Evolutionary conservation across 2,329 filamentous ascomycete species (phyloP).

Genomic region (Orbilia quercus): DNA sequence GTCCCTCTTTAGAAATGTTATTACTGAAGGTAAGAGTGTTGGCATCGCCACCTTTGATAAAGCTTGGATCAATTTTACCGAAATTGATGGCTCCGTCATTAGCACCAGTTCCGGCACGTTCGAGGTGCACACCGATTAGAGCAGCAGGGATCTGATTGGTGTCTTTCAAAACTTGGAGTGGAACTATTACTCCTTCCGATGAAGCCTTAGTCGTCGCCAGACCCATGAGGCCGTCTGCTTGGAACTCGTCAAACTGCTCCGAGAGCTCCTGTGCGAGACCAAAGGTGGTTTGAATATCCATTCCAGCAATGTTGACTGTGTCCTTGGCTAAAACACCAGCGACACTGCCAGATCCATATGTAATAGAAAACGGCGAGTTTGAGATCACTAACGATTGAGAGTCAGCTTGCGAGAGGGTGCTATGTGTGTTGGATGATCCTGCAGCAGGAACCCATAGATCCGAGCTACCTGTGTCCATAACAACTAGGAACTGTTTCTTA

Average conservation of each 20-base stretch:
- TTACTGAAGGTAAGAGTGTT: conserved; percentile 19
- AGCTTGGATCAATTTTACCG: conserved; percentile 73
- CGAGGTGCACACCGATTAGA: conserved; percentile 65
- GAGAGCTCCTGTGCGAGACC: conserved; percentile 62
- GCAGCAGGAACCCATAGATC: conserved; percentile 62
- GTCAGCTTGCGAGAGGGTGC: conserved; percentile 58
- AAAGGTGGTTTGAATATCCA: conserved; percentile 59
- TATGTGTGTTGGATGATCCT: conserved; percentile 9
- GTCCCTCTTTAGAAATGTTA: conserved; percentile 72
- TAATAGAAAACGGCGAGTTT: conserved; percentile 61
- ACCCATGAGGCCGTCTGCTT: conserved; percentile 76
- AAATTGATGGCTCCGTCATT: conserved; percentile 71
- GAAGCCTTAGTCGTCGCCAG: conserved; percentile 72
- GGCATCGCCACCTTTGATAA: conserved; percentile 69
- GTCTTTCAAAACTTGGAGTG: conserved; percentile 76
- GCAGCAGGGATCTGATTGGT: conserved; percentile 14
- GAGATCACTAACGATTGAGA: conserved; percentile 61
- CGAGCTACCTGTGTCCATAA: conserved; percentile 43
- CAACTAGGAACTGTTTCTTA: conserved; percentile 18
- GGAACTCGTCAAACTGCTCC: conserved; percentile 69
- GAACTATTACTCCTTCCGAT: conserved; percentile 68
- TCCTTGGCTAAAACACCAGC: conserved; percentile 63
- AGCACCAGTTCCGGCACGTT: conserved; percentile 73
- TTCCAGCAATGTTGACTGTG: conserved; percentile 62
- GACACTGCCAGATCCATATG: conserved; percentile 63